These are phyloP conservation scores for Phyllosticta ampelicida DNA, from an alignment of 2,329 filamentous ascomycete genomes.

Conservation along the genomic window DNA sequence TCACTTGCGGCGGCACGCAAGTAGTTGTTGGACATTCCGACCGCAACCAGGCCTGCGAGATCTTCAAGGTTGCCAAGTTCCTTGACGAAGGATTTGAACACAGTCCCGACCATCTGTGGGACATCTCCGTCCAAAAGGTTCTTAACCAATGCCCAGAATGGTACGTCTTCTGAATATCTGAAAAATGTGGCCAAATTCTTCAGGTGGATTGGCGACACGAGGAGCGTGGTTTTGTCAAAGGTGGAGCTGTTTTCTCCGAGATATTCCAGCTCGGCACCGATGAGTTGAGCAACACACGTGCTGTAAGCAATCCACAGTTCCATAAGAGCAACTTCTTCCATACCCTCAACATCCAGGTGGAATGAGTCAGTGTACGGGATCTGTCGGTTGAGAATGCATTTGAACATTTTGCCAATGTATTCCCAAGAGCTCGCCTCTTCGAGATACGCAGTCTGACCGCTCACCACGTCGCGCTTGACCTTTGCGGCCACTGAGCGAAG, in stretches of 20 bases:
- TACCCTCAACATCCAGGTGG: neutral
- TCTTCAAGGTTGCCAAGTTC: neutral
- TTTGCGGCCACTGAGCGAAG: neutral
- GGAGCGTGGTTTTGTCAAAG: neutral
- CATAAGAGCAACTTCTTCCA: neutral
- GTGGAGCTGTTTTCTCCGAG: neutral
- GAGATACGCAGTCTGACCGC: slow-evolving; percentile 13
- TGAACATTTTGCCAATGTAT: slow-evolving; percentile 20
- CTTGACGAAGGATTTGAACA: neutral
- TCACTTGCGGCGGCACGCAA: slow-evolving; percentile 1
- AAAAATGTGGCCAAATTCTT: neutral
- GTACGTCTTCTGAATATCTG: neutral
- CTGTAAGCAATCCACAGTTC: slow-evolving; percentile 3
- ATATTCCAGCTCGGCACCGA: neutral
- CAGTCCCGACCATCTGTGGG: neutral
- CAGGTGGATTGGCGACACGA: slow-evolving; percentile 1
- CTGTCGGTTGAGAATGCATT: slow-evolving; percentile 17
- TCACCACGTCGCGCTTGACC: neutral
- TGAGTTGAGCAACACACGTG: slow-evolving; percentile 1
- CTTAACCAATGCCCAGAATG: slow-evolving; percentile 6
- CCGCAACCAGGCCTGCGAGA: neutral
- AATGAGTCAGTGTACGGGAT: slow-evolving; percentile 14
- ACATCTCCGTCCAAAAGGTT: neutral
- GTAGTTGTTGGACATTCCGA: slow-evolving; percentile 1
- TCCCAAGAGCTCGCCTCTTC: slow-evolving; percentile 24